Evolutionary conservation across 345 rosid species (phyloP), one percentile per base, ranked within the genome.

Genomic region (Salix dunnii): DNA sequence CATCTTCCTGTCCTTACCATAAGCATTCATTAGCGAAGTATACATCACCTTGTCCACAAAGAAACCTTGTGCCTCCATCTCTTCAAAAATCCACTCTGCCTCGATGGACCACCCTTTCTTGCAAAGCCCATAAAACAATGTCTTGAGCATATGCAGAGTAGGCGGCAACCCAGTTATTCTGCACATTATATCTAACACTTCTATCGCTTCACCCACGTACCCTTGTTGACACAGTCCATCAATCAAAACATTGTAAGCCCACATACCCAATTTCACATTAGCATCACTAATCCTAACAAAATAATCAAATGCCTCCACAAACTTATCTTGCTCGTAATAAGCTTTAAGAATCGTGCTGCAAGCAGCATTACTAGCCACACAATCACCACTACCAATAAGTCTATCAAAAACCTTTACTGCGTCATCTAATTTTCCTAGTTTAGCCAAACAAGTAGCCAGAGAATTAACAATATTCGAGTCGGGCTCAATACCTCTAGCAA

Each of bases 71-170:
- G 82, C 76, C 82, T 89, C 95, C 72, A 89, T 88, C 76, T 90
- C 88, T 75, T 81, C 76, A 68, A 83, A 84, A 48, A 90, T 30
- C 9, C 76, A 80, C 85, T 89, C 92, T 0, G 94, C 93, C 84
- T 85, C 88, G 55, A 79, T 27, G 66, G 74, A 72, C 70, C 84
- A 76, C 16, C 91, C 89, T 77, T 79, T 81, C 74, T 80, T 81
- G 80, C 93, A 92, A 80, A 89, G 80, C 36, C 91, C 88, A 77
- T 87, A 89, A 74, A 90, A 92, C 84, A 89, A 74, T 63, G 91
- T 86, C 77, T 89, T 89, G 30, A 80, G 85, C 63, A 78, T 75
- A 81, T 83, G 84, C 60, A 87, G 63, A 1, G 88, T 83, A 23
- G 88, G 86, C 12, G 77, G 72, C 72, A 81, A 79, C 18, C 86